Conservation (phyloP, 306 rosid species). For the Purshia tridentata region DNA sequence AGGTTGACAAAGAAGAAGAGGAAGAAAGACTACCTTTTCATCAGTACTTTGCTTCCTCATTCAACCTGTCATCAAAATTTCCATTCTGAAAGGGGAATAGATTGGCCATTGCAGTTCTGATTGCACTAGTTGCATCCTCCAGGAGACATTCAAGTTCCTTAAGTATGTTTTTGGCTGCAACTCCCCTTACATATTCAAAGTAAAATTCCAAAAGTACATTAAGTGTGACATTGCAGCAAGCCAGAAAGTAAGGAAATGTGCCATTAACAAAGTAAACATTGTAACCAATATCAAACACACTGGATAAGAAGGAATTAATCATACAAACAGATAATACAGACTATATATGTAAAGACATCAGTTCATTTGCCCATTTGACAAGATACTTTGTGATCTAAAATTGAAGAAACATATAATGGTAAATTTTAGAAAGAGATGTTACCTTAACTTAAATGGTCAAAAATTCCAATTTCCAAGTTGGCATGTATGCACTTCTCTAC, state of each 20-base stretch:
- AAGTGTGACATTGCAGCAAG: neutral
- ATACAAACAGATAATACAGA: neutral
- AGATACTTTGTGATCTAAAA: neutral
- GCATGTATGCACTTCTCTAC: constrained; percentile 62
- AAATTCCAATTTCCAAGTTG: constrained; percentile 67
- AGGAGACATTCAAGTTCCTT: constrained; percentile 50
- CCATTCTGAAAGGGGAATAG: constrained; percentile 19
- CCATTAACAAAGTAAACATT: neutral
- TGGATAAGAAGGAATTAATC: neutral
- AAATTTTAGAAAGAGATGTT: neutral
- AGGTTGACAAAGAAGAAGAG: constrained; percentile 1
- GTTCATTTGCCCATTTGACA: neutral
- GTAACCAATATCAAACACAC: neutral
- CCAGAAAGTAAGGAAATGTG: neutral
- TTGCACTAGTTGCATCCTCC: constrained; percentile 42
- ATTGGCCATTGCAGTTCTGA: constrained; percentile 31
- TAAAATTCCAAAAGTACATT: constrained; percentile 11
- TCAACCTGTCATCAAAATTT: constrained; percentile 30
- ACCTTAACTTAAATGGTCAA: constrained; percentile 58
- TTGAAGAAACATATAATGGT: neutral
- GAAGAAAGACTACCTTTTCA: constrained; percentile 36
- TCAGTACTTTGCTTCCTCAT: constrained; percentile 29
- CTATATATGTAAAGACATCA: neutral
- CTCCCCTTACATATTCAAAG: constrained; percentile 9
- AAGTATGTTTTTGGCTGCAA: constrained; percentile 51